A percentile compares a stretch with the other conserved stretches of the same genome.
Evolutionary conservation across 1,284 basidiomycete species (phyloP).

Genomic region (Ceratobasidium sp.): DNA sequence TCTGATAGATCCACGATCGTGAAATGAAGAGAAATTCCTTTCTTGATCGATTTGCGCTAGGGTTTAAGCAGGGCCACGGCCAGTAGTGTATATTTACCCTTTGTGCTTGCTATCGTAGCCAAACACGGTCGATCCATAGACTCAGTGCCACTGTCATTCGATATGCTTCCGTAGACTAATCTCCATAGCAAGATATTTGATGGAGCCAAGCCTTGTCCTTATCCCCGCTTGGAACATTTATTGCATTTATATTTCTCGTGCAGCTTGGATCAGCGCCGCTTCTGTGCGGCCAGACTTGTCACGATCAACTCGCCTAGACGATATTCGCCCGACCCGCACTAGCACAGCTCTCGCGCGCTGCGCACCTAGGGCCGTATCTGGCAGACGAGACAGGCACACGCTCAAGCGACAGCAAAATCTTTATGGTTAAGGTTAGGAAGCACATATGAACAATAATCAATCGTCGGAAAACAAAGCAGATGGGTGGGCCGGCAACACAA

Average conservation of each 20-base stretch:
- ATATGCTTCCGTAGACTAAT: neutral
- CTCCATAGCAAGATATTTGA: constrained; percentile 24
- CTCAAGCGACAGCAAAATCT: constrained; percentile 26
- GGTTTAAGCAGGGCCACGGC: neutral
- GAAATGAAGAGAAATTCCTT: neutral
- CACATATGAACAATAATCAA: constrained; percentile 46
- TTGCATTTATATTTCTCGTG: neutral
- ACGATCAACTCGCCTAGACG: neutral
- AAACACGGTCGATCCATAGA: neutral
- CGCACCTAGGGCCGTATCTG: neutral
- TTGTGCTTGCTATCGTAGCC: neutral
- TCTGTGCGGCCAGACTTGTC: neutral
- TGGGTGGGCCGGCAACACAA: constrained; percentile 40
- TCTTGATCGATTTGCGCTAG: constrained; percentile 7
- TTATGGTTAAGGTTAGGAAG: constrained; percentile 44
- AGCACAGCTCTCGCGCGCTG: constrained; percentile 9
- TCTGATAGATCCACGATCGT: constrained; percentile 10
- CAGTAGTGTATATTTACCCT: neutral
- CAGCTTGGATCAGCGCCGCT: too few relatives aligned
- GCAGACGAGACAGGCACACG: constrained; percentile 17
- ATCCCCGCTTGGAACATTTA: neutral
- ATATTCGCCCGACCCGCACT: constrained; percentile 9
- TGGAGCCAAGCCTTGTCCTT: neutral
- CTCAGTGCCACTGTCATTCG: neutral
- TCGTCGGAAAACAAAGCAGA: constrained; percentile 37